Conservation (phyloP, 106 monocot species). For the Acanthochlamys bracteata region DNA sequence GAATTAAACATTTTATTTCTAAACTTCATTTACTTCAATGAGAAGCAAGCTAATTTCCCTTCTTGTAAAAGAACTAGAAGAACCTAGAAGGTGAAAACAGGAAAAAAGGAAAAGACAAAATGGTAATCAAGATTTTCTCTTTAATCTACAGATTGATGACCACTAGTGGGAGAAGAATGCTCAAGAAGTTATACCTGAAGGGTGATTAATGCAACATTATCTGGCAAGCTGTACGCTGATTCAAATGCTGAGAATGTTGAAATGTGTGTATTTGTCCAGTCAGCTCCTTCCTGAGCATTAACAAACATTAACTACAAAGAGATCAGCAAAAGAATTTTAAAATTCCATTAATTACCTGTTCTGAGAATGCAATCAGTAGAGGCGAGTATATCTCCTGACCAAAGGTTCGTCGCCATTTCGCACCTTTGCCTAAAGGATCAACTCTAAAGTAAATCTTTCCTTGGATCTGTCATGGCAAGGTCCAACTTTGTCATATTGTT, state of each 20-base stretch:
- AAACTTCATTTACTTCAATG: no score
- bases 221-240: constrained; percentile 79
- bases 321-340: background rate
- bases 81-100: no score
- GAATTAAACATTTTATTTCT: no score
- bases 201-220: constrained; percentile 87
- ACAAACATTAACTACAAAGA: constrained; percentile 5
- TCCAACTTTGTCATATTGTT: no score
- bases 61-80: no score
- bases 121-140: no score
- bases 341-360: constrained; percentile 37
- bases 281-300: constrained; percentile 37
- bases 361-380: constrained; percentile 80
- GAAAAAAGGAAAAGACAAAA: constrained; percentile 1
- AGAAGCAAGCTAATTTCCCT: no score
- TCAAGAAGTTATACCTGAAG: constrained; percentile 56
- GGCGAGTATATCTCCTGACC: constrained; percentile 98
- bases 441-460: constrained; percentile 84
- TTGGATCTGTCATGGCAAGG: constrained; percentile 37
- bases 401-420: constrained; percentile 80
- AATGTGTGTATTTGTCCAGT: constrained; percentile 58
- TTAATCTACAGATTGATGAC: no score
- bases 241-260: constrained; percentile 72
- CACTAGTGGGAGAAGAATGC: no score
- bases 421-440: constrained; percentile 78